These are phyloP conservation scores for Metschnikowia lochheadii DNA, from an alignment of 805 yeast genomes.

Conservation along the genomic window DNA sequence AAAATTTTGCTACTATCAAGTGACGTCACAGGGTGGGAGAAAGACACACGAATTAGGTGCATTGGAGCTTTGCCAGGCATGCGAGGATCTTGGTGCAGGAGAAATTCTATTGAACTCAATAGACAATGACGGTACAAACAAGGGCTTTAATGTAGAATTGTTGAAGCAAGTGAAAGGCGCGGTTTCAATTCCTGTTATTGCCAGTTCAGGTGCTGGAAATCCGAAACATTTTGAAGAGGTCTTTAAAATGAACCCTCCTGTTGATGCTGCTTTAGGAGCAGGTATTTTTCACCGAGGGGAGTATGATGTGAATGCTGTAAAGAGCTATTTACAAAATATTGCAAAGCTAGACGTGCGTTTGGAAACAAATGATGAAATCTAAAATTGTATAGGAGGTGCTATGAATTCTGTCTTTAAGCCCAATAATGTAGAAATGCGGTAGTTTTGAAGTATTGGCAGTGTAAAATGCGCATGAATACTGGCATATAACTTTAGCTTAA, in stretches of 20 bases:
- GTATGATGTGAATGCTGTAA: slow-evolving; percentile 81
- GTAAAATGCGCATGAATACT: neutral
- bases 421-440: neutral
- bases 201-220: slow-evolving; percentile 95
- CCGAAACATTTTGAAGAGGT: slow-evolving; percentile 91
- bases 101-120: slow-evolving; percentile 90
- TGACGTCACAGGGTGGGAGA: slow-evolving; percentile 96
- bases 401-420: neutral
- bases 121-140: slow-evolving; percentile 94
- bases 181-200: slow-evolving; percentile 88
- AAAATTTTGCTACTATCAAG: slow-evolving; percentile 86
- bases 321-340: slow-evolving; percentile 52
- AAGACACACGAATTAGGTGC: slow-evolving; percentile 85
- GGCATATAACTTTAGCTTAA: neutral
- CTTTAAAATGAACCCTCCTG: slow-evolving; percentile 63
- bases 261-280: slow-evolving; percentile 98
- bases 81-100: slow-evolving; percentile 94
- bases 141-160: slow-evolving; percentile 88
- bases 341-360: slow-evolving; percentile 70
- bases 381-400: neutral
- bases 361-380: slow-evolving; percentile 30
- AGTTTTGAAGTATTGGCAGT: neutral
- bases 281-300: slow-evolving; percentile 98
- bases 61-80: slow-evolving; percentile 78
- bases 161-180: slow-evolving; percentile 71